phyloP scores from a whole-genome alignment of 768 basidiomycete genomes.

The Pulveroboletus sp. region DNA sequence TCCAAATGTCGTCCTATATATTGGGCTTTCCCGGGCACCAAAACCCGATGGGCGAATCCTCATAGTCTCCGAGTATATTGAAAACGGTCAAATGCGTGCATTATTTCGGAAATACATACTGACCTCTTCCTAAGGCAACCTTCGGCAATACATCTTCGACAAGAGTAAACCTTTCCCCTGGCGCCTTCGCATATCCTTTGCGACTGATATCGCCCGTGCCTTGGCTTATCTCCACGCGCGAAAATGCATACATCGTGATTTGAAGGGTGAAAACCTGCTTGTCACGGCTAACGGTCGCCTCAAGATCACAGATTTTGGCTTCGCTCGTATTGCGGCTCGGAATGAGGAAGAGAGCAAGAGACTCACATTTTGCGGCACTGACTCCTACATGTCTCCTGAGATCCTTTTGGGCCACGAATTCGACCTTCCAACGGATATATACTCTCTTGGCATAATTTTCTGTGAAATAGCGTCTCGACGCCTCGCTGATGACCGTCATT shows the following conservation, averaged over 20 bases:
- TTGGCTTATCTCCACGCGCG: constrained; percentile 97
- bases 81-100: constrained; percentile 50
- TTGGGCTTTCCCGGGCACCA: constrained; percentile 82
- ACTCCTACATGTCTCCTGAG: constrained; percentile 97
- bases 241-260: constrained; percentile 83
- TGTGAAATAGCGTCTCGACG: constrained; percentile 84
- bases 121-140: constrained; percentile 45
- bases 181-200: constrained; percentile 91
- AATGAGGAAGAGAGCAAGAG: constrained; percentile 87
- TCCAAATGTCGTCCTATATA: constrained; percentile 89
- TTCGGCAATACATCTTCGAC: constrained; percentile 88
- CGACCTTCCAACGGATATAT: constrained; percentile 90
- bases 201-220: constrained; percentile 89
- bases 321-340: constrained; percentile 89
- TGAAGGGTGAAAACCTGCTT: constrained; percentile 98
- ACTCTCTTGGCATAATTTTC: constrained; percentile 89
- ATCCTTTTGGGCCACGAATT: constrained; percentile 90
- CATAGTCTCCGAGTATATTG: constrained; percentile 93
- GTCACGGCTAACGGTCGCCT: constrained; percentile 90
- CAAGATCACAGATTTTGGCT: constrained; percentile 99
- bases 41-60: constrained; percentile 80
- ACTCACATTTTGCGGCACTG: constrained; percentile 84
- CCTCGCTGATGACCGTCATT: constrained; percentile 78
- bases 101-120: background rate
- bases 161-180: constrained; percentile 82